Conservation (phyloP, 1,284 basidiomycete genomes). For the Ustilago vetiveriae region DNA sequence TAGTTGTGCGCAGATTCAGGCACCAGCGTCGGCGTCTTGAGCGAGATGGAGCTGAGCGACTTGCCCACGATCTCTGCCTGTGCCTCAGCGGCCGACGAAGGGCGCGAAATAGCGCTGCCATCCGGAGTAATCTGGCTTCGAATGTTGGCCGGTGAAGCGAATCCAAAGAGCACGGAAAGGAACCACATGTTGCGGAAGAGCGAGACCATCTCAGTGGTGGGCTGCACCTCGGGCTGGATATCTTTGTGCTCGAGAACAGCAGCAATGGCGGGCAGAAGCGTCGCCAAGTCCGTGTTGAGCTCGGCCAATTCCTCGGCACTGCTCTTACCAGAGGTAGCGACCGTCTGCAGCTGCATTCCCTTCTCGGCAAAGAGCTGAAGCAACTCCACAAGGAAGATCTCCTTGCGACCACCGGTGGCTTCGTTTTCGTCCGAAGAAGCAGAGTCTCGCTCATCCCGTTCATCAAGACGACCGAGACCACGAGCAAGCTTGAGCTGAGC, state of each 20-base stretch:
- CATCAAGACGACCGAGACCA: slow-evolving; percentile 50
- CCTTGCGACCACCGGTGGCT: slow-evolving; percentile 68
- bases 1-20: slow-evolving; percentile 84
- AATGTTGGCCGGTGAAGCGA: slow-evolving; percentile 68
- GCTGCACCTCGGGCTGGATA: slow-evolving; percentile 75
- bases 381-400: slow-evolving; percentile 81
- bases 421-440: slow-evolving; percentile 84
- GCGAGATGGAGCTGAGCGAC: slow-evolving; percentile 78
- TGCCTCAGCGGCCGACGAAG: slow-evolving; percentile 74
- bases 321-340: slow-evolving; percentile 71
- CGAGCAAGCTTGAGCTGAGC: slow-evolving; percentile 55
- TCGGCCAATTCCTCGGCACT: slow-evolving; percentile 55
- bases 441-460: slow-evolving; percentile 38
- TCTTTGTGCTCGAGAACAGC: slow-evolving; percentile 81
- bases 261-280: slow-evolving; percentile 85
- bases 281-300: slow-evolving; percentile 56
- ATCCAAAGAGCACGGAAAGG: slow-evolving; percentile 81
- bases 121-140: slow-evolving; percentile 13
- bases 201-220: slow-evolving; percentile 76
- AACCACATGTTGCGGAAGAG: slow-evolving; percentile 96
- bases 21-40: slow-evolving; percentile 86
- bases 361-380: slow-evolving; percentile 88
- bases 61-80: slow-evolving; percentile 73
- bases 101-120: slow-evolving; percentile 9
- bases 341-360: slow-evolving; percentile 87